These are phyloP conservation scores for Forsythia viridissima DNA, from an alignment of 257 asterid genomes.

Conservation along the genomic window DNA sequence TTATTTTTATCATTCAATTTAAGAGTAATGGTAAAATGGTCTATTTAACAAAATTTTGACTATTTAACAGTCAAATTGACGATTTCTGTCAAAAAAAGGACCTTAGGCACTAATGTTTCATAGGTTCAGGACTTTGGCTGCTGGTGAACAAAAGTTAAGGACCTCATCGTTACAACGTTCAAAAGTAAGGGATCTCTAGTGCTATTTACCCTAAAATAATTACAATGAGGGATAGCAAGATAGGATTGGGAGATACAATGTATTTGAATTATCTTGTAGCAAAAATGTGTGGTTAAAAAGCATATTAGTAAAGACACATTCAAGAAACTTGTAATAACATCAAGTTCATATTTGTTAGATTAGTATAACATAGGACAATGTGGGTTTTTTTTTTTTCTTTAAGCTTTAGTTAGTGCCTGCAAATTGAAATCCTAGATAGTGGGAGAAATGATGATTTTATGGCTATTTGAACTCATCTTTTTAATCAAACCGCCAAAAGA, in stretches of 20 bases:
- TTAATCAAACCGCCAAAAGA: neutral
- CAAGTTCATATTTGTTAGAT: neutral
- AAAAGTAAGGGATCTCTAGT: no score
- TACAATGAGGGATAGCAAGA: neutral
- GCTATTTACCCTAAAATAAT: no score
- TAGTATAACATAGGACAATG: neutral
- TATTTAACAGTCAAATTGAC: no score
- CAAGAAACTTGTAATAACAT: slow-evolving; percentile 3
- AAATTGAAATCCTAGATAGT: neutral
- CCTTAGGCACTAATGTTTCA: no score
- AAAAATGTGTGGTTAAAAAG: neutral
- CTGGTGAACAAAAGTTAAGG: no score
- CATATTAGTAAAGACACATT: neutral
- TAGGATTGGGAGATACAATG: neutral
- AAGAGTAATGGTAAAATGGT: no score
- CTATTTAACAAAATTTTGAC: no score
- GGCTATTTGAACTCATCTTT: neutral
- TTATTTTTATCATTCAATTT: no score
- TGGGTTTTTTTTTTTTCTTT: neutral
- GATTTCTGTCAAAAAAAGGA: no score
- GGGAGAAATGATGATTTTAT: neutral
- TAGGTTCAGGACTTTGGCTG: no score
- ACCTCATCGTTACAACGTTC: no score
- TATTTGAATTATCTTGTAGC: neutral
- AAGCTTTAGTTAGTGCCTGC: neutral